Percentiles rank a stretch among this genome's conserved stretches.
phyloP scores from a whole-genome alignment of 2,329 filamentous ascomycete species.

The Xylaria sp. region DNA sequence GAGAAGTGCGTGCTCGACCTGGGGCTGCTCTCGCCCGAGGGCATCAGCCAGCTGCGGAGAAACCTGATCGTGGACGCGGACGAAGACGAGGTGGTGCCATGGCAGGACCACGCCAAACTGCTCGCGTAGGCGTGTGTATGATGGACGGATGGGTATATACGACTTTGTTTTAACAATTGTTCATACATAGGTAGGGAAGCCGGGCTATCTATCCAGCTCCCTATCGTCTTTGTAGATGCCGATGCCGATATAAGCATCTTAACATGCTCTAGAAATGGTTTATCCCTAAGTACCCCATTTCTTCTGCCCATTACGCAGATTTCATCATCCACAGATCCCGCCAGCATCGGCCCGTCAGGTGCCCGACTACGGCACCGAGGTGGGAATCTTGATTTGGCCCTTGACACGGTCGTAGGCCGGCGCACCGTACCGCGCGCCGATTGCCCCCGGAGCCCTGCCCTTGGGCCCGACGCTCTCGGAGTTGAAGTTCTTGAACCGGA shows the following conservation, averaged over 20 bases:
- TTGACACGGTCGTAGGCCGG: constrained; percentile 65
- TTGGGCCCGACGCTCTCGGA: constrained; percentile 58
- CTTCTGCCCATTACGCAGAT: constrained; percentile 24
- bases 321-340: constrained; percentile 28
- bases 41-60: constrained; percentile 46
- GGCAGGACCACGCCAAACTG: constrained; percentile 34
- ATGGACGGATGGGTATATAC: constrained; percentile 23
- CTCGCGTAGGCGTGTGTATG: not conserved
- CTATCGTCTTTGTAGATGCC: constrained; percentile 2
- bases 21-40: constrained; percentile 59
- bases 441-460: constrained; percentile 54
- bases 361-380: constrained; percentile 54
- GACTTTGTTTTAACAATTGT: constrained; percentile 19
- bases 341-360: not conserved
- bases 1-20: constrained; percentile 64
- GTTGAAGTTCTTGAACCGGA: constrained; percentile 63
- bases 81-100: constrained; percentile 29
- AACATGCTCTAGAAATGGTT: not conserved
- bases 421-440: constrained; percentile 67
- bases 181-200: constrained; percentile 23
- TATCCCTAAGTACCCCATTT: not conserved
- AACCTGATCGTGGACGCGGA: constrained; percentile 36
- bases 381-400: constrained; percentile 70
- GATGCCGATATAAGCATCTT: not conserved
- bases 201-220: constrained; percentile 3